phyloP scores from a whole-genome alignment of 352 stramenopile species.

The Phytopythium litorale region DNA sequence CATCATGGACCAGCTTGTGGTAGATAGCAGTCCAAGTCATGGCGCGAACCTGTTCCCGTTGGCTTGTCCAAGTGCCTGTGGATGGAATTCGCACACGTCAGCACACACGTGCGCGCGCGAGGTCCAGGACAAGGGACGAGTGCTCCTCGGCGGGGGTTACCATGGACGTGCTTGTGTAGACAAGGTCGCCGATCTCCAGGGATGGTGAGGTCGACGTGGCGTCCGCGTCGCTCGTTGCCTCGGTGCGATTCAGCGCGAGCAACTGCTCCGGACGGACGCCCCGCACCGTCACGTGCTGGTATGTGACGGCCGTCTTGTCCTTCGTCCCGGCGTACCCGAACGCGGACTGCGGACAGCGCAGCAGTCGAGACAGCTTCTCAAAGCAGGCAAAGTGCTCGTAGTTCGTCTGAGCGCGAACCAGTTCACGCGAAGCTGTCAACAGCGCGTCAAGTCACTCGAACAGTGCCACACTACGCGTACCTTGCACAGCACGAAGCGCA shows the following conservation, averaged over 20 bases:
- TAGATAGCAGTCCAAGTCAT: not conserved
- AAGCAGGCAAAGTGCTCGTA: constrained; percentile 71
- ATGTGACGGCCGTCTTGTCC: constrained; percentile 70
- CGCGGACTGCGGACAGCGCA: constrained; percentile 42
- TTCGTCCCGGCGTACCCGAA: constrained; percentile 74
- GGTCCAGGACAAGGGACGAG: not conserved
- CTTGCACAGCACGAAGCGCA: constrained; percentile 71
- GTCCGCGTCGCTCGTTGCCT: constrained; percentile 1
- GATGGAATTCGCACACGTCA: not conserved
- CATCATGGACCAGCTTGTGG: not conserved
- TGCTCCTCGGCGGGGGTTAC: constrained; percentile 9
- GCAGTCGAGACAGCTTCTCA: constrained; percentile 39
- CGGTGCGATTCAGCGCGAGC: constrained; percentile 26
- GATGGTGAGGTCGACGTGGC: not conserved
- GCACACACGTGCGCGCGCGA: not conserved
- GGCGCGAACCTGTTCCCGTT: constrained; percentile 44
- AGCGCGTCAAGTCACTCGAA: not conserved
- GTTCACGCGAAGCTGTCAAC: not conserved
- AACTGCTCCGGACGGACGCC: constrained; percentile 39
- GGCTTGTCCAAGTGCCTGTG: constrained; percentile 39
- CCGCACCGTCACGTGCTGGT: constrained; percentile 57
- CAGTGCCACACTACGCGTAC: constrained; percentile 11
- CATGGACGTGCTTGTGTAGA: constrained; percentile 49
- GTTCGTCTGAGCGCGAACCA: constrained; percentile 33
- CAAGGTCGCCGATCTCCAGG: constrained; percentile 43